Conservation (phyloP, 129 eudicot species). For the Silybum marianum region DNA sequence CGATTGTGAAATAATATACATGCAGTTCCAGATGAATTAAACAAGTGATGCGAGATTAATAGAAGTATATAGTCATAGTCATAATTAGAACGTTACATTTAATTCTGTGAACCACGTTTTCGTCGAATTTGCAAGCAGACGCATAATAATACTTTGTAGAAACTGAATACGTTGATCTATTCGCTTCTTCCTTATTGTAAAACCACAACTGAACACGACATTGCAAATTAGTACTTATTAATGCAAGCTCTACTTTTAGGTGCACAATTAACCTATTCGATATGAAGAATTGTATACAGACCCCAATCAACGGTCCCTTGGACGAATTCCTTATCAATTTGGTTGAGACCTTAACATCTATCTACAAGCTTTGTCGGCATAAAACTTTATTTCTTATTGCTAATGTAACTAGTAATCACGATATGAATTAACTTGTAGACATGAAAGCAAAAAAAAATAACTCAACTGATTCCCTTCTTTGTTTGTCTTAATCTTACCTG, state of each 20-base stretch:
- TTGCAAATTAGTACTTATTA: background rate
- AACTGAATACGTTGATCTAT: slow-evolving; percentile 47
- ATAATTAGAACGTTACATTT: slow-evolving; percentile 43
- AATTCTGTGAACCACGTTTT: slow-evolving; percentile 31
- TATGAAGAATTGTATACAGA: background rate
- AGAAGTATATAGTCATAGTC: slow-evolving; percentile 9
- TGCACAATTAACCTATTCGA: background rate
- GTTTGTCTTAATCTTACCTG: slow-evolving; percentile 35
- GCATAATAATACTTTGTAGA: slow-evolving; percentile 52
- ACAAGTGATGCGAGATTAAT: too few species aligned
- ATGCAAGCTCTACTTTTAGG: background rate
- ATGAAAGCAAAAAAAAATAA: background rate
- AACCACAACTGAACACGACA: background rate
- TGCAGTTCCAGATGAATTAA: slow-evolving; percentile 12
- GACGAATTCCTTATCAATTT: background rate
- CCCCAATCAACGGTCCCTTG: background rate
- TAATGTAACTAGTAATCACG: background rate
- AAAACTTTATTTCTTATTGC: background rate
- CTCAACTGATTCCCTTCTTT: background rate
- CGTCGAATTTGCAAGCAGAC: slow-evolving; percentile 39
- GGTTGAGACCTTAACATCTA: background rate
- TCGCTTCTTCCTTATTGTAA: slow-evolving; percentile 50
- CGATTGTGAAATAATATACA: background rate
- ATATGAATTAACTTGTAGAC: background rate
- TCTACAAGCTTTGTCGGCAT: background rate